These are phyloP conservation scores for Venturia carpophila DNA, from an alignment of 2,329 filamentous ascomycete genomes.

Conservation along the genomic window DNA sequence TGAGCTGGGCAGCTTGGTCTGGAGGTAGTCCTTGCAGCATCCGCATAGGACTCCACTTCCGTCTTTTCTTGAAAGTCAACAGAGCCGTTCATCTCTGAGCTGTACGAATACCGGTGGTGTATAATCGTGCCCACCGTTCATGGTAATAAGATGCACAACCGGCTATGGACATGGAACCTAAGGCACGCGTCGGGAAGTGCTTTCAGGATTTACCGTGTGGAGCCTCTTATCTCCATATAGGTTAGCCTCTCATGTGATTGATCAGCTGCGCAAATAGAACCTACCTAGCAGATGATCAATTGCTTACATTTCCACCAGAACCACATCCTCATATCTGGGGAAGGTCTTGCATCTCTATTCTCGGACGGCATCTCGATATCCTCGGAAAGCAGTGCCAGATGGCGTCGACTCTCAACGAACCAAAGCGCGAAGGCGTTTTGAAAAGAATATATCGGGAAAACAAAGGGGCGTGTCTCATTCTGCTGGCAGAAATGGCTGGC, in stretches of 20 bases:
- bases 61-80: no score
- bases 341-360: not conserved
- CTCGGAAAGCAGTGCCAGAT: not conserved
- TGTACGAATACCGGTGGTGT: no score
- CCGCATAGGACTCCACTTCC: no score
- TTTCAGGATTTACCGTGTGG: not conserved
- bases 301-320: not conserved
- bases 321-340: not conserved
- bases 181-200: no score
- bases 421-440: slow-evolving; percentile 2
- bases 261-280: not conserved
- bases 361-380: not conserved
- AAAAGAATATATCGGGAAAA: slow-evolving; percentile 13
- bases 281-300: not conserved
- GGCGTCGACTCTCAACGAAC: not conserved
- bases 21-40: no score
- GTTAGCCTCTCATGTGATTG: not conserved
- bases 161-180: no score
- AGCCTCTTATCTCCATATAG: not conserved
- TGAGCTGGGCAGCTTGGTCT: no score
- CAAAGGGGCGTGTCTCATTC: slow-evolving; percentile 17
- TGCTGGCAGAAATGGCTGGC: slow-evolving; percentile 13
- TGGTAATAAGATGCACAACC: no score
- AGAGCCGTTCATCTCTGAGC: no score
- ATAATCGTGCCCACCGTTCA: no score